Evolutionary conservation across 768 basidiomycete species (phyloP).

Genomic region (Asterophora lycoperdoides): DNA sequence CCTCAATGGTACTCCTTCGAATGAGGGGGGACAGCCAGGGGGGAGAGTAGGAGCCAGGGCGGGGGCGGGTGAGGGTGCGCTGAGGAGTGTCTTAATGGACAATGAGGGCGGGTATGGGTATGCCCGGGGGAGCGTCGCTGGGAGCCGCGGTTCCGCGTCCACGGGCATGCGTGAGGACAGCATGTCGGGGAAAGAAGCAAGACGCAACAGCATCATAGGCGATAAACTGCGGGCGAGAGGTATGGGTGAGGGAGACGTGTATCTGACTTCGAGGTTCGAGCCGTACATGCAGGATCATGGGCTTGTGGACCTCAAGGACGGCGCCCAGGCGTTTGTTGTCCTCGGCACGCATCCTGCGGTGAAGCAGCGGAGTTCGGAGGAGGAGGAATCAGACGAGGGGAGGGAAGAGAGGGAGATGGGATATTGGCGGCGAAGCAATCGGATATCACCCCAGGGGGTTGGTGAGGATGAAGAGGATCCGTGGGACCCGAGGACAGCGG

Average conservation of each 20-base stretch:
- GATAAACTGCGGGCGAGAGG: not conserved
- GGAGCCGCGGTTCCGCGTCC: too few relatives aligned
- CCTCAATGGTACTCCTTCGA: not conserved
- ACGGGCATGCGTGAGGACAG: too few relatives aligned
- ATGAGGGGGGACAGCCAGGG: not conserved
- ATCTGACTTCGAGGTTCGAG: constrained; percentile 35
- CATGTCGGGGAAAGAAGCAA: too few relatives aligned
- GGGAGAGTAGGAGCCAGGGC: constrained; percentile 10
- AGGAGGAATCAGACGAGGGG: constrained; percentile 10
- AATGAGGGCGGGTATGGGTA: constrained; percentile 37
- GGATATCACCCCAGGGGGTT: not conserved
- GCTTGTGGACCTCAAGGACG: constrained; percentile 28
- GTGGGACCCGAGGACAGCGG: constrained; percentile 13
- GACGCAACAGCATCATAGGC: too few relatives aligned
- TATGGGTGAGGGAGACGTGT: constrained; percentile 9
- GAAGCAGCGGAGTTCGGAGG: constrained; percentile 26
- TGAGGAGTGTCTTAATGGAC: constrained; percentile 7
- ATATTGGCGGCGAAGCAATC: not conserved
- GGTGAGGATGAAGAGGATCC: not conserved
- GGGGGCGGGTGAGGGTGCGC: constrained; percentile 9
- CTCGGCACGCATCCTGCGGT: not conserved
- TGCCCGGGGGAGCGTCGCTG: constrained; percentile 10
- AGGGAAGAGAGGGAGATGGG: constrained; percentile 13
- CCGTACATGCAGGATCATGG: constrained; percentile 35
- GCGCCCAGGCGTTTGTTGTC: not conserved